phyloP scores from a whole-genome alignment of 257 asterid species.

The Euphrasia confusa region DNA sequence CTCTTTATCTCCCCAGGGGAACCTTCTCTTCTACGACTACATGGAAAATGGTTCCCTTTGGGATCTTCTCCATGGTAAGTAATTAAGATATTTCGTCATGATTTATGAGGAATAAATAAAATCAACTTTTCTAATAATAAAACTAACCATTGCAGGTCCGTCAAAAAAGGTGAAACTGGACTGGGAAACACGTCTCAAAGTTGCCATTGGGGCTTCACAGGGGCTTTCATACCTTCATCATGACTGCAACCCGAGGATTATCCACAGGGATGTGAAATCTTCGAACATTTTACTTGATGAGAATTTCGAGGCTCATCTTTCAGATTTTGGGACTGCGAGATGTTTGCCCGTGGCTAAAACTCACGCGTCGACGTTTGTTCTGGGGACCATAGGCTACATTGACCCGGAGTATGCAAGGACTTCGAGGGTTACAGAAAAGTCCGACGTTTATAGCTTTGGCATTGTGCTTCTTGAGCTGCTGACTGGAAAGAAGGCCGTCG shows the following conservation, averaged over 20 bases:
- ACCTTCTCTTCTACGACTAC: conserved; percentile 92
- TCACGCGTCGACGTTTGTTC: conserved; percentile 85
- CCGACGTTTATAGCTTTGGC: conserved; percentile 95
- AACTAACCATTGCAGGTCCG: conserved; percentile 42
- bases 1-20: conserved; percentile 71
- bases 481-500: conserved; percentile 89
- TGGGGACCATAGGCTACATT: conserved; percentile 95
- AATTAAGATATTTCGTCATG: background rate
- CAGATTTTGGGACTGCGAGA: conserved; percentile 94
- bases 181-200: conserved; percentile 85
- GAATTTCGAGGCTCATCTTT: conserved; percentile 84
- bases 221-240: conserved; percentile 98
- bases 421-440: conserved; percentile 79
- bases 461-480: conserved; percentile 87
- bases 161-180: conserved; percentile 85
- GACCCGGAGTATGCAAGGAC: conserved; percentile 97
- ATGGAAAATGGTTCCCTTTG: conserved; percentile 98
- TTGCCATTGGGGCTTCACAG: conserved; percentile 97
- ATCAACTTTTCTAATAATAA: background rate
- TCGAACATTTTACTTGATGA: conserved; percentile 82
- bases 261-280: conserved; percentile 91
- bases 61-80: conserved; percentile 96
- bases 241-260: conserved; percentile 82
- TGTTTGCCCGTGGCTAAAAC: conserved; percentile 59
- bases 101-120: background rate